Evolutionary conservation across 441 rosid genomes (phyloP), one percentile per base, ranked within the genome.

Genomic region (Francoa sonchifolia): DNA sequence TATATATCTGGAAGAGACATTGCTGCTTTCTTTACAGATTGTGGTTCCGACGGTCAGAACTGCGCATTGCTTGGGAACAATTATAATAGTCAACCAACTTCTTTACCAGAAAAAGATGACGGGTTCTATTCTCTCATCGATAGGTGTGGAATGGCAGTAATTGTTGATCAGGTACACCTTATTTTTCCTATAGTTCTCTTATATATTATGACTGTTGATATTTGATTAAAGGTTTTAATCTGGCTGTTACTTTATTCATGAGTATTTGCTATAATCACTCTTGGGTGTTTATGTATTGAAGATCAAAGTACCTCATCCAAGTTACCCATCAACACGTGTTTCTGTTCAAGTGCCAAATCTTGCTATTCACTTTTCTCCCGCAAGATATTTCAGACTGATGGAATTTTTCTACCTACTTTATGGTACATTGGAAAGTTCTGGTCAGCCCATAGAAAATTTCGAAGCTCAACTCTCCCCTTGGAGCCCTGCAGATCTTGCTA

Each of bases 281-380:
- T 45, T 39, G 29, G 33, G 19, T 23, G 44, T 42, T 6, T 51
- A 15, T 49, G 63, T 56, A 21, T 42, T 67, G 49, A 51, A 92
- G 99, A 92, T 92, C 57, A 82, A 88, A 74, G 77, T 76, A 41
- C 76, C 80, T 57, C 93, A 77, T 42, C 95, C 89, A 33, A 61
- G 71, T 71, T 84, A 71, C 66, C 99, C 99, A 17, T 77, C 99
- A 42, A 82, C 94, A 17, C 77, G 87, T 50, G 68, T 93, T 60
- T 84, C 96, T 46, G 59, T 93, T 53, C 93, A 93, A 87, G 92
- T 93, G 53, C 99, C 99, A 50, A 87, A 73, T 69, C 86, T 93
- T 68, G 76, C 89, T 67, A 63, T 93, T 71, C 99, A 93, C 73
- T 65, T 87, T 63, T 93, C 99, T 31, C 99, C 96, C 19, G 70